phyloP scores from a whole-genome alignment of 305 asterid genomes.

The Rubia balearica region DNA sequence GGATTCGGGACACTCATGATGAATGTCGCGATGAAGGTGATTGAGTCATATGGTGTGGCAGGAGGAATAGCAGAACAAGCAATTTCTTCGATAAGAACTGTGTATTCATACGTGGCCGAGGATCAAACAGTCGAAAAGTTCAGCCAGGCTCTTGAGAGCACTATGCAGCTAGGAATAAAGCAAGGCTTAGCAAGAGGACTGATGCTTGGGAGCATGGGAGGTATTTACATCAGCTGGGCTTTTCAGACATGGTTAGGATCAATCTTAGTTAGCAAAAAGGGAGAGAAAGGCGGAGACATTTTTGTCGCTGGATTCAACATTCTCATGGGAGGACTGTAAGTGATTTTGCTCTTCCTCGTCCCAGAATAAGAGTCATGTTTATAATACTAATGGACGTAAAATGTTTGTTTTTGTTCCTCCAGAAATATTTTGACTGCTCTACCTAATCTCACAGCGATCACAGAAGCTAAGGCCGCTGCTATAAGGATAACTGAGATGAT shows the following conservation, averaged over 20 bases:
- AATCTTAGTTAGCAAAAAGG: constrained; percentile 50
- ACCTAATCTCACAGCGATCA: constrained; percentile 71
- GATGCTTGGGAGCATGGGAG: constrained; percentile 80
- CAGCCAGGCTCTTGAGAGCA: constrained; percentile 54
- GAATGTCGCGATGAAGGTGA: constrained; percentile 51
- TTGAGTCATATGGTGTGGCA: constrained; percentile 55
- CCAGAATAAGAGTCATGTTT: neutral
- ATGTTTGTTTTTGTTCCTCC: constrained; percentile 13
- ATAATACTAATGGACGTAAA: neutral
- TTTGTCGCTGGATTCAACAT: constrained; percentile 84
- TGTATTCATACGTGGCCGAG: constrained; percentile 71
- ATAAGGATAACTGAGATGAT: constrained; percentile 66
- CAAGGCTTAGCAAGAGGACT: constrained; percentile 79
- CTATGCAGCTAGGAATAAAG: constrained; percentile 66
- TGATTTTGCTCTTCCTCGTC: constrained; percentile 2
- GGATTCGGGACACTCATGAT: constrained; percentile 76
- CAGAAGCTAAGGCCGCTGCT: constrained; percentile 77
- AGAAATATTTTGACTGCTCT: constrained; percentile 73
- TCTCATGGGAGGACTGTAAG: constrained; percentile 88
- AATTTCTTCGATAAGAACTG: constrained; percentile 59
- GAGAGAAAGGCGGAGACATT: constrained; percentile 68
- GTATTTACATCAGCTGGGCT: constrained; percentile 76
- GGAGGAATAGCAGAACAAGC: constrained; percentile 84
- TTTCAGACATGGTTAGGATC: constrained; percentile 82
- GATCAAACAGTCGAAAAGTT: constrained; percentile 46